Evolutionary conservation across 2,329 filamentous ascomycete species (phyloP), one percentile per base, ranked within the genome.

Genomic region (Penicillium janthinellum): DNA sequence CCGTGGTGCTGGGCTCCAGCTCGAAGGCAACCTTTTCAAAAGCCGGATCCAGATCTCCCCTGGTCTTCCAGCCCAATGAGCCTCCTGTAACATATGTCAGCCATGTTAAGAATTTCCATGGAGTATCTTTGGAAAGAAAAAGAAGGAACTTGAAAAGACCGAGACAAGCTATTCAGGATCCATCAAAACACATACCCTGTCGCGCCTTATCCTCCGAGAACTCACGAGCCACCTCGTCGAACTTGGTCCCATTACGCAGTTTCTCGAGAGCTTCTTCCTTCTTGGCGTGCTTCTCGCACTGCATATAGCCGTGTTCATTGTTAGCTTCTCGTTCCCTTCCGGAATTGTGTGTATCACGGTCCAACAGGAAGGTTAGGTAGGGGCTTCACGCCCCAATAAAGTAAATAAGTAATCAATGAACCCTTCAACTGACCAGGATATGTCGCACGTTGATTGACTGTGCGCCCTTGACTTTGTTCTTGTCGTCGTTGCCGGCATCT

Each of bases 191-290:
- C 68, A 42, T 71, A 81, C 79, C 83, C 71, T 86, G 83, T 63
- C 86, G 72, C 20, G 86, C 86, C 72, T 89, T 88, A 70, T 88
- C 86, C 73, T 88, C 86, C 2, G 84, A 87, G 70, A 84, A 87
- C 64, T 88, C 86, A 52, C 84, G 73, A 15, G 86, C 86, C 1
- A 89, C 86, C 14, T 88, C 86, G 67, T 88, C 86, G 67, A 88
- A 89, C 66, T 88, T 88, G 12, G 76, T 77, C 4, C 86, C 86
- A 28, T 81, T 80, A 48, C 82, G 79, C 15, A 89, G 70, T 68
- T 88, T 87, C 63, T 82, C 82, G 4, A 88, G 70, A 2, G 86
- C 86, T 71, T 88, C 84, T 78, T 88, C 86, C 68, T 88, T 88
- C 72, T 86, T 88, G 48, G 80, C 79, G 73, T 87, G 82, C 73